These are phyloP conservation scores for Juglanconis sp. DNA, from an alignment of 2,329 filamentous ascomycete genomes.

Conservation along the genomic window DNA sequence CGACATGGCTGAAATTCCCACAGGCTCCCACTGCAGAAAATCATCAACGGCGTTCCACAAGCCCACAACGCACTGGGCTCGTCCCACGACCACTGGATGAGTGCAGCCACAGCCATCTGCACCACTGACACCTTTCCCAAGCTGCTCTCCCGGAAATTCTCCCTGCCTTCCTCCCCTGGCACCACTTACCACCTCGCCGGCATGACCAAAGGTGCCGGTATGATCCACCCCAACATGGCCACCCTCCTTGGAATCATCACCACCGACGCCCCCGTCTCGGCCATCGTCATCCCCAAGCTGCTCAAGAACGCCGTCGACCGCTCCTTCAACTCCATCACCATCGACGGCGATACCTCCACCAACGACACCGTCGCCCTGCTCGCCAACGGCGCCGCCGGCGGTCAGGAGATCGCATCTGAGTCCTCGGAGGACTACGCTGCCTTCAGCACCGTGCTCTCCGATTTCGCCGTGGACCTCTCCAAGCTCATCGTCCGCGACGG, in stretches of 20 bases:
- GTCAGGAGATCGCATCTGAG: conserved; percentile 54
- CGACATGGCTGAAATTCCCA: conserved; percentile 13
- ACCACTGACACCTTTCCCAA: conserved; percentile 99
- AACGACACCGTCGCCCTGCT: conserved; percentile 94
- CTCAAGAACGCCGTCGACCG: conserved; percentile 73
- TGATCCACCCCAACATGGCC: conserved; percentile 98
- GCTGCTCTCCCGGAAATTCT: conserved; percentile 80
- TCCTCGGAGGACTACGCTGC: conserved; percentile 62
- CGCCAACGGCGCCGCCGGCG: conserved; percentile 91
- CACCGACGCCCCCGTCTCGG: conserved; percentile 80
- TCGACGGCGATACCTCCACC: conserved; percentile 95
- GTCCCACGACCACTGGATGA: conserved; percentile 82
- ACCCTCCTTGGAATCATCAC: conserved; percentile 88
- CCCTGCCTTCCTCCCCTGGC: conserved; percentile 73
- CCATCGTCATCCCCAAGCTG: conserved; percentile 63
- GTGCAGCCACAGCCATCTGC: conserved; percentile 86
- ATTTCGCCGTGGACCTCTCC: conserved; percentile 79
- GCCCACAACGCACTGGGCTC: conserved; percentile 69
- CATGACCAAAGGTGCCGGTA: conserved; percentile 84
- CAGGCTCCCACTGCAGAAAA: conserved; percentile 86
- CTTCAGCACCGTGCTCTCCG: conserved; percentile 68
- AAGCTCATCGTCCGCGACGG: conserved; percentile 94
- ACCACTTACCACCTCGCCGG: conserved; percentile 82
- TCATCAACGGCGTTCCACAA: conserved; percentile 74
- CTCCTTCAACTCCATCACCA: conserved; percentile 95